Conservation (phyloP, 208 protist species). For the Polymyxa betae region DNA sequence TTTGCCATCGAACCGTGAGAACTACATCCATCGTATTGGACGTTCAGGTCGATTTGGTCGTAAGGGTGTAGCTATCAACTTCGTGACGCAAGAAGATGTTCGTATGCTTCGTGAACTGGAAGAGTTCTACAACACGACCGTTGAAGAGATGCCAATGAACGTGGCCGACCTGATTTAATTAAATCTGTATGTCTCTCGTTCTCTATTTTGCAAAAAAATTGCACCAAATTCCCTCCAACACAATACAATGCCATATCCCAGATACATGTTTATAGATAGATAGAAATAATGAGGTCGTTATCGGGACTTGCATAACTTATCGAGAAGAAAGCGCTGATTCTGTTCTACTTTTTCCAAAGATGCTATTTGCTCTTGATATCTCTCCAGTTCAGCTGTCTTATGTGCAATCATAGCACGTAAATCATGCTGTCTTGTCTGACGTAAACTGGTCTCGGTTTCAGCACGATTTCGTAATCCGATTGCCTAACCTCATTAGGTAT, state of each 20-base stretch:
- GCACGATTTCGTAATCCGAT: neutral
- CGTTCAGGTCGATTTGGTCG: slow-evolving; percentile 94
- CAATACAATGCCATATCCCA: too few relatives aligned
- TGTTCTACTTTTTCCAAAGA: neutral
- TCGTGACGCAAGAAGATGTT: slow-evolving; percentile 89
- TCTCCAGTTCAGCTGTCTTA: neutral
- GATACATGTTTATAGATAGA: too few relatives aligned
- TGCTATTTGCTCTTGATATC: neutral
- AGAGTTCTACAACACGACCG: slow-evolving; percentile 92
- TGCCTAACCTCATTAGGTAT: neutral
- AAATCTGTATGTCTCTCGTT: too few relatives aligned
- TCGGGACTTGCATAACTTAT: neutral
- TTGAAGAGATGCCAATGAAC: slow-evolving; percentile 90
- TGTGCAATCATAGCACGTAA: neutral
- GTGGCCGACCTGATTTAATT: slow-evolving; percentile 66
- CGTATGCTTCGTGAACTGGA: slow-evolving; percentile 90
- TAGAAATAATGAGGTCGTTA: too few relatives aligned
- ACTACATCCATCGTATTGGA: slow-evolving; percentile 86
- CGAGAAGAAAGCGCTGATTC: neutral
- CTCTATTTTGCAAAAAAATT: too few relatives aligned
- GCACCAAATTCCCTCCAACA: too few relatives aligned
- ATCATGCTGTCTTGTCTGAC: neutral
- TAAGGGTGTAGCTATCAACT: slow-evolving; percentile 97
- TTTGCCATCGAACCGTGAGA: slow-evolving; percentile 85
- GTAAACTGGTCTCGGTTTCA: neutral